Base-by-base conservation (phyloP, 768 basidiomycete genomes). In the Amanita inopinata region DNA sequence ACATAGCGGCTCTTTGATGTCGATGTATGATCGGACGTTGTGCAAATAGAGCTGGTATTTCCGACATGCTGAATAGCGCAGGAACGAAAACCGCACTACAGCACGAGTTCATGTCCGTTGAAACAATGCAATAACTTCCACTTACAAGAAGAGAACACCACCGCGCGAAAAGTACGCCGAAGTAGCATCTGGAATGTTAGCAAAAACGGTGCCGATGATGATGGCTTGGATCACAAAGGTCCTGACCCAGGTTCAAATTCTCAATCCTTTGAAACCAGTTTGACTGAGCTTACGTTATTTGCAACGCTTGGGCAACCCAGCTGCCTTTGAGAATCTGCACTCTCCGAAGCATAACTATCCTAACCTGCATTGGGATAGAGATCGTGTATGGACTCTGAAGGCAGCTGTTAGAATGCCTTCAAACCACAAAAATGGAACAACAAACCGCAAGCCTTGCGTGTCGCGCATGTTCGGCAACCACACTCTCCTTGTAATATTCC, bases 91-190 rank as follows among this genome's bases (percentile, higher is more conserved):
- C 59, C 0, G 80, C 61, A 46, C 79, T 71, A 27, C 61, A 66
- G 23, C 3, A 30, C 23, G 11, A 31, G 23, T 23, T 44, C n/a
- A 39, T 15, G 7, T 34, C 31, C 10, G 9, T 1, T 20, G 11
- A 14, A 15, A 19, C 38, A 42, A 1, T 19, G 4, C 23, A 6
- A 40, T 37, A 25, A 11, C 14, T 27, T 4, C 24, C 27, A 61
- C 71, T 23, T 60, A 76, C 70, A 85, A 83, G 67, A 82, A 86
- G 19, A 88, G 59, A 10, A 82, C 65, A 64, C 83, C 77, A 22
- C 80, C 83, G 19, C 84, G 71, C 11, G 78, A 76, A 61, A 81
- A 85, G 56, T 76, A 78, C 14, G 72, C 76, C 3, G 63, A 51
- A 0, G 83, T 81, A 12, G 61, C 54, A 12, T 74, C 64, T 2